phyloP scores from a whole-genome alignment of 257 asterid genomes.

The Solanum acaule region DNA sequence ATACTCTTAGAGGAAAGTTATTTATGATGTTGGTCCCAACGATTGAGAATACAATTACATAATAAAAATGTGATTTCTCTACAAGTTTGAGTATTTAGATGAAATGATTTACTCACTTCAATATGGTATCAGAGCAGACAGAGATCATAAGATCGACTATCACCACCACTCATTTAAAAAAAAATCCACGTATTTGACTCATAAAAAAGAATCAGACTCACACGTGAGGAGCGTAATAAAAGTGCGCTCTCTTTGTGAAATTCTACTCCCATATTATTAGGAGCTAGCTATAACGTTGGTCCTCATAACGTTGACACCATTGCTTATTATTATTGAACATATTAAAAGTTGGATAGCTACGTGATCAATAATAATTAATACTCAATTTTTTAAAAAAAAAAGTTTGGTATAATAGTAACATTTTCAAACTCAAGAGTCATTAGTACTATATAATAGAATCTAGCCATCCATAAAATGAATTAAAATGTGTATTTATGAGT shows the following conservation, averaged over 20 bases:
- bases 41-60: too few species aligned
- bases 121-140: too few species aligned
- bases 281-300: background rate
- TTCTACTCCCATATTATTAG: background rate
- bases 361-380: background rate
- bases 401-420: background rate
- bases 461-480: background rate
- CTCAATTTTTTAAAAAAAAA: background rate
- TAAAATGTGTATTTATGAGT: background rate
- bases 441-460: background rate
- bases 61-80: too few species aligned
- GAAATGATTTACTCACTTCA: too few species aligned
- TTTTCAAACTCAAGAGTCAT: background rate
- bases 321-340: background rate
- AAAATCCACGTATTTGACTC: background rate
- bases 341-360: background rate
- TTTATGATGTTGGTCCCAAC: too few species aligned
- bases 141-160: too few species aligned
- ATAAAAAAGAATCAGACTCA: background rate
- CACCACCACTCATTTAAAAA: too few species aligned
- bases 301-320: background rate
- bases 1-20: too few species aligned
- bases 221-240: background rate
- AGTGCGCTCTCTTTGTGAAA: background rate
- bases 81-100: too few species aligned